Conservation (phyloP, 306 rosid species). For the Coriaria nepalensis region DNA sequence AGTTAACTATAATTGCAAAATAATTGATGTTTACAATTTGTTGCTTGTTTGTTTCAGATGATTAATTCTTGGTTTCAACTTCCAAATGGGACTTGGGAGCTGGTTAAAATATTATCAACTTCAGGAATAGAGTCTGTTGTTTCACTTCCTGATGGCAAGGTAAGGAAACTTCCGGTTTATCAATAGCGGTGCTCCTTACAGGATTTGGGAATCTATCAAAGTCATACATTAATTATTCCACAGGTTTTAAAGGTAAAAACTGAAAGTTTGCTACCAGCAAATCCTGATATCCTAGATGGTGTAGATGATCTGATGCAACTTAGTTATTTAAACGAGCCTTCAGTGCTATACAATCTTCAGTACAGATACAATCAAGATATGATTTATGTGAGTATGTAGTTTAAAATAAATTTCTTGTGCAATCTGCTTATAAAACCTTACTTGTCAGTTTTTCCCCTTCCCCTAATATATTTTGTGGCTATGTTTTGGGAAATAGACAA, state of each 20-base stretch:
- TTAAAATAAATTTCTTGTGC: conserved; percentile 5
- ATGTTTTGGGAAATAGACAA: conserved; percentile 49
- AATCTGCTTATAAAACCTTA: conserved; percentile 5
- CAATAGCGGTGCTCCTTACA: not conserved
- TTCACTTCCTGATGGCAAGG: conserved; percentile 65
- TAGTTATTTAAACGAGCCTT: conserved; percentile 90
- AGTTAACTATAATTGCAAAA: too few relatives aligned
- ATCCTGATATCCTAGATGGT: conserved; percentile 96
- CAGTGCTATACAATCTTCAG: conserved; percentile 83
- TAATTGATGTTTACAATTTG: too few relatives aligned
- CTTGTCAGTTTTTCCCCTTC: conserved; percentile 8
- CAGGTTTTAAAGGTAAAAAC: conserved; percentile 67
- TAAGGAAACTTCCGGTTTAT: conserved; percentile 24
- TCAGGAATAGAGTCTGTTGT: conserved; percentile 60
- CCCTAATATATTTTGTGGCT: conserved; percentile 8
- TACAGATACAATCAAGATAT: conserved; percentile 72
- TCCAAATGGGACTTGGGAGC: conserved; percentile 77
- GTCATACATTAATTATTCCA: conserved; percentile 1
- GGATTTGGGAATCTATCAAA: not conserved
- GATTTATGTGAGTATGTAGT: conserved; percentile 64
- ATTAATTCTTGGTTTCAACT: conserved; percentile 86
- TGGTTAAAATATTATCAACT: conserved; percentile 54
- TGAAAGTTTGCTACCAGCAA: conserved; percentile 72
- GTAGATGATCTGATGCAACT: conserved; percentile 99
- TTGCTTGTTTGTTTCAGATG: conserved; percentile 43